Evolutionary conservation across 495 filamentous ascomycete genomes (phyloP).

Genomic region (Penicillium verhagenii): DNA sequence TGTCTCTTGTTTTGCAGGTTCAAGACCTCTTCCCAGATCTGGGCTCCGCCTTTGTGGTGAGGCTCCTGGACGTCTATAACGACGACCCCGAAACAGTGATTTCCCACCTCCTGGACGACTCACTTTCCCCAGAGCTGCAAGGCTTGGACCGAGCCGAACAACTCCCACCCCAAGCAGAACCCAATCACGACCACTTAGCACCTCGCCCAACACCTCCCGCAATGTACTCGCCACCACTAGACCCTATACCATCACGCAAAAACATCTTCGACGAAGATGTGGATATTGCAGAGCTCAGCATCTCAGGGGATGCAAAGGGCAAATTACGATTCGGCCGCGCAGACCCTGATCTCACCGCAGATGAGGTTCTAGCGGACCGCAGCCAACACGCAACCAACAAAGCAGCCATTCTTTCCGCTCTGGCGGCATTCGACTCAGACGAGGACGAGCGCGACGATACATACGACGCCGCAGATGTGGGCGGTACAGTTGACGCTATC

Average conservation of each 20-base stretch:
- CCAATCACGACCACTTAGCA: conserved; percentile 18
- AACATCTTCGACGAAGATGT: conserved; percentile 76
- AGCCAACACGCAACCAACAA: conserved; percentile 64
- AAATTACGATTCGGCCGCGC: conserved; percentile 75
- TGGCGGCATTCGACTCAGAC: conserved; percentile 88
- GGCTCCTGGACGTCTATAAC: conserved; percentile 74
- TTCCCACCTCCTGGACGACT: conserved; percentile 79
- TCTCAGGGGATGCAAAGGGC: conserved; percentile 43
- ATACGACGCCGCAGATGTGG: conserved; percentile 89
- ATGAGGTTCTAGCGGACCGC: conserved; percentile 54
- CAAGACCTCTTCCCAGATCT: conserved; percentile 93
- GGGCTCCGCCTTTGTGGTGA: conserved; percentile 76
- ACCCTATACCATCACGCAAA: conserved; percentile 40
- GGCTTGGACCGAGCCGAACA: conserved; percentile 40
- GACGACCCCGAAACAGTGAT: conserved; percentile 79
- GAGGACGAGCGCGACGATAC: conserved; percentile 98
- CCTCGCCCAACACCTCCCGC: conserved; percentile 42
- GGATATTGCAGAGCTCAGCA: conserved; percentile 70
- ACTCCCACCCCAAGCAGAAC: conserved; percentile 27
- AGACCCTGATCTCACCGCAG: conserved; percentile 61
- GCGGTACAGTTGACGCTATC: conserved; percentile 71
- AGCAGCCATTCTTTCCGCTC: conserved; percentile 85
- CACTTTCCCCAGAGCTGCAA: conserved; percentile 57
- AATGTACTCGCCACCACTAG: conserved; percentile 21
- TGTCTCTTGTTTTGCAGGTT: conserved; percentile 80